Percentiles rank a stretch among this genome's conserved stretches.
Conservation (phyloP, 148 eudicot genomes). For the Rhododendron ovatum region DNA sequence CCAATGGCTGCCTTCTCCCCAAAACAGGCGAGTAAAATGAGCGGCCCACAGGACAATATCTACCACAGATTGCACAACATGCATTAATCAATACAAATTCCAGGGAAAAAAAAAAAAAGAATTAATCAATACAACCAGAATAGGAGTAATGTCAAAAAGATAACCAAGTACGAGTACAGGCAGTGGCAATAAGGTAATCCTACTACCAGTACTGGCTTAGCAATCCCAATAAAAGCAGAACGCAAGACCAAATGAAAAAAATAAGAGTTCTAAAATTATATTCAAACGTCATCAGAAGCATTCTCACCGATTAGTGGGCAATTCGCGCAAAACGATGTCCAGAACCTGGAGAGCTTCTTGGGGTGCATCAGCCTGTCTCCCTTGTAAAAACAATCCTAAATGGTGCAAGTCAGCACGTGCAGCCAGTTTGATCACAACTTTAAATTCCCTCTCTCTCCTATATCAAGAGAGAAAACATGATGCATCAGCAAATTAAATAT, state of each 20-base stretch:
- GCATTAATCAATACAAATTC: background rate
- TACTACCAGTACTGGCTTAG: background rate
- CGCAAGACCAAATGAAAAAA: background rate
- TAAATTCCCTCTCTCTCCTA: slow-evolving; percentile 61
- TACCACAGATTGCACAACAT: slow-evolving; percentile 10
- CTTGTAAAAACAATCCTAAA: slow-evolving; percentile 53
- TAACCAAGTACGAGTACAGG: background rate
- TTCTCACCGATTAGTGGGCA: slow-evolving; percentile 56
- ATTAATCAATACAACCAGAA: background rate
- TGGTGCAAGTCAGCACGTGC: slow-evolving; percentile 70
- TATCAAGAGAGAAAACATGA: background rate
- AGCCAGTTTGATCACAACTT: slow-evolving; percentile 61
- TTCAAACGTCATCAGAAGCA: background rate
- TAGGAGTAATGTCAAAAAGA: background rate
- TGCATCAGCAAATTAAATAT: background rate
- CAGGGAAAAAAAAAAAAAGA: background rate
- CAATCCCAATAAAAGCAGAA: background rate
- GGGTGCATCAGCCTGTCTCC: slow-evolving; percentile 72
- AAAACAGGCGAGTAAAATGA: slow-evolving; percentile 67
- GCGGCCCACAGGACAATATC: slow-evolving; percentile 61
- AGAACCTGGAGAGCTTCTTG: slow-evolving; percentile 79
- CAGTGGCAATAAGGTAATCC: background rate
- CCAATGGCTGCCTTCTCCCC: slow-evolving; percentile 57
- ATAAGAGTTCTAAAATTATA: background rate
- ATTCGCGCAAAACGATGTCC: slow-evolving; percentile 69